phyloP scores from a whole-genome alignment of 192 early-diverging fungal species.

The Coemansia sp. region DNA sequence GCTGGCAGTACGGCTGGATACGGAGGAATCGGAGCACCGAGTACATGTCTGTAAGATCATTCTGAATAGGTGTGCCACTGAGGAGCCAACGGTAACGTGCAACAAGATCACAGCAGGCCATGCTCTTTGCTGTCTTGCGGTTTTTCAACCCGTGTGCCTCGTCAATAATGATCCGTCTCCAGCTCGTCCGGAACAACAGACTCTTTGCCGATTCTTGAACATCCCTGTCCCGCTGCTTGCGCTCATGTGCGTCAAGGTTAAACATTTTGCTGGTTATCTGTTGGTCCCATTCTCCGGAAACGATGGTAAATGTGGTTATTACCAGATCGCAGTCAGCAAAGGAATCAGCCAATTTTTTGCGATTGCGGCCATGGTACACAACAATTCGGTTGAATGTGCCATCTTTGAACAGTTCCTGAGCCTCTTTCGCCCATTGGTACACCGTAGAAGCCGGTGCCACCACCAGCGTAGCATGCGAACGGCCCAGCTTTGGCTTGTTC shows the following conservation, averaged over 20 bases:
- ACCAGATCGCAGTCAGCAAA: conserved; percentile 57
- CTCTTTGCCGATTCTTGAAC: conserved; percentile 9
- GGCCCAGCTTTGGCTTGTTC: conserved; percentile 25
- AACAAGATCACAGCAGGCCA: conserved; percentile 51
- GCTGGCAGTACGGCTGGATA: conserved; percentile 60
- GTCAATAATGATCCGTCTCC: conserved; percentile 59
- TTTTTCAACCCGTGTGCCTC: conserved; percentile 72
- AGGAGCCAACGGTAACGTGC: conserved; percentile 64
- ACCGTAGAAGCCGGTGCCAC: conserved; percentile 69
- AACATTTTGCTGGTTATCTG: background rate
- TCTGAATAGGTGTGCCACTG: conserved; percentile 68
- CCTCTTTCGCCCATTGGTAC: conserved; percentile 72
- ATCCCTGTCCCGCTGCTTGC: conserved; percentile 8
- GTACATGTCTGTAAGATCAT: conserved; percentile 70
- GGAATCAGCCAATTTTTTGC: conserved; percentile 20
- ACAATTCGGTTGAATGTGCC: conserved; percentile 51
- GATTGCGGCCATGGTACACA: conserved; percentile 62
- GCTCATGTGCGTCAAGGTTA: background rate
- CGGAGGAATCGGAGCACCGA: conserved; percentile 67
- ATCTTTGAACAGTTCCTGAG: conserved; percentile 56
- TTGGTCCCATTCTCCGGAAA: conserved; percentile 22
- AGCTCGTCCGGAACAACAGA: conserved; percentile 44
- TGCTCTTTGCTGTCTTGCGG: conserved; percentile 44
- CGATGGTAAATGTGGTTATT: conserved; percentile 51
- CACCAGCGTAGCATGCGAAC: conserved; percentile 61